Evolutionary conservation across 208 protist species (phyloP), one percentile per base, ranked within the genome.

Genomic region (Leptomonas pyrrhocoris): DNA sequence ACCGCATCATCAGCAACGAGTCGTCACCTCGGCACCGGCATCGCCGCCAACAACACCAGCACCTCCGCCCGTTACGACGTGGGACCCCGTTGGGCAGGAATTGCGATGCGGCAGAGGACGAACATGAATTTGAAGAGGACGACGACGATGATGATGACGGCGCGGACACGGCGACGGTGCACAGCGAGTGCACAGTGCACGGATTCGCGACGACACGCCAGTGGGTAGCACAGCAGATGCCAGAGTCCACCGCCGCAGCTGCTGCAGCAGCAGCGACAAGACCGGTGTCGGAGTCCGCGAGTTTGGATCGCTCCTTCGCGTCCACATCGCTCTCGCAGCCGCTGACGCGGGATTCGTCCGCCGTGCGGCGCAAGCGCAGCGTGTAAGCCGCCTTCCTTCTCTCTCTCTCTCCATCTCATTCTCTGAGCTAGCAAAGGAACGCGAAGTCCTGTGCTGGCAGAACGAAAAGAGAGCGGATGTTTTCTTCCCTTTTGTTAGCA

Each of bases 211-310:
- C 42, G 2, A 50, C 57, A n/a, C 57, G 57, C 25, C 57, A 50
- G 57, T 50, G 57, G 57, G 42, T 62, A 15, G 48, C 40, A 21
- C 57, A 62, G 57, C 57, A 48, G 42, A 62, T 25, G 2, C 57
- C 42, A 1, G 42, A 50, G 42, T 25, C 34, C 16, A 36, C 55
- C 6, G 55, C 16, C 6, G 30, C 36, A 2, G 57, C 57, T 7
- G 40, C 42, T 12, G 53, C 53, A 18, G 53, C 53, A 9, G 53
- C 53, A 30, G 16, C 28, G 25, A 16, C 53, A 42, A 13, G 9
- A 15, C 9, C 38, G 13, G 57, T 21, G 57, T 27, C 57, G 23
- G 57, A 62, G 21, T 42, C 36, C 4, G 7, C 9, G 3, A 62
- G 57, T 36, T 25, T 31, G 57, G 42, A 50, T 8, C 4, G 9